Base-by-base conservation (phyloP, 768 basidiomycete species). In the Melanogaster broomeanus region DNA sequence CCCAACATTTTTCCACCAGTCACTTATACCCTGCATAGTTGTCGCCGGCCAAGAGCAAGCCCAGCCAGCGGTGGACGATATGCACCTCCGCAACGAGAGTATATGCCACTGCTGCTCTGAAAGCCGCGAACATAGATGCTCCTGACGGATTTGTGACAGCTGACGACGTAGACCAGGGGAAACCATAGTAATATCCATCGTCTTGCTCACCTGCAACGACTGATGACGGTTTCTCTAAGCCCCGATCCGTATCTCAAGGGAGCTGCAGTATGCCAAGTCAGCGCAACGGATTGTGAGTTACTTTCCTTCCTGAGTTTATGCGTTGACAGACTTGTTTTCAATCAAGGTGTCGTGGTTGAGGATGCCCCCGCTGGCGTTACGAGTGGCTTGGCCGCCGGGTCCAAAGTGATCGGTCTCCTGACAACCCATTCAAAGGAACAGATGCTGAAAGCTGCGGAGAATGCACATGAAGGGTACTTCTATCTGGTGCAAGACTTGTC, bases 161-260 rank as follows among this genome's bases (percentile, higher is more conserved):
- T n/a, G 87, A 95, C 63, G 87, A 93, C 56, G 92, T 95, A 4
- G 66, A 67, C 12, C 70, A 83, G 54, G 94, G 94, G 35, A 97
- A 97, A 73, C 94, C 94, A 22, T 76, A 72, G 83, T 84, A 63
- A 54, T 76, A 45, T 21, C 48, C 48, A 30, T 19, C 52, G 39
- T 13, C 21, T 47, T 21, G 11, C 16, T 41, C 38, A 45, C 13
- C 33, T 46, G 31, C 41, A 33, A 57, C 40, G 46, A 12, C 19
- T 25, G 40, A 58, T 30, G 9, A 25, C 44, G 19, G 18, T 10
- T n/a, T 19, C 8, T 38, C 25, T 2, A 46, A 84, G 85, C 61
- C 93, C 95, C 10, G 94, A 95, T 59, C 95, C 95, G 1, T 98
- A 96, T 72, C 74, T 97, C 33, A 79, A 88, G 38, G 95, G 93